Evolutionary conservation across 2,329 filamentous ascomycete species (phyloP), one percentile per base, ranked within the genome.

Genomic region (Aureobasidium sp.): DNA sequence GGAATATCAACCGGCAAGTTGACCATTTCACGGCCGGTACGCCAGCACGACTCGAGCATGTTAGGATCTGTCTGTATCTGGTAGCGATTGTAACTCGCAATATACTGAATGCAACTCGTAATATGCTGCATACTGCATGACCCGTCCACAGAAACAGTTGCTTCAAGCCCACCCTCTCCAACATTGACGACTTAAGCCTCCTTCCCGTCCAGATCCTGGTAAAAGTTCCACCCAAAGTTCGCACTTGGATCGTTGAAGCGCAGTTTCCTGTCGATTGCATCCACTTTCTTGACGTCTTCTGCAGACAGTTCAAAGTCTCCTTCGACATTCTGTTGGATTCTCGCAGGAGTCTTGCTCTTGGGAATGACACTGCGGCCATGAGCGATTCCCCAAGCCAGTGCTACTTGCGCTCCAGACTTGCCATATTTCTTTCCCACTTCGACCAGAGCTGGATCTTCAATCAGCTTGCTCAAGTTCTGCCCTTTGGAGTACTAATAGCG

Each of bases 191-290:
- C 39, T 34, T 11, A 61, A 17, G 37, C 37, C 64, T 76, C 70
- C 71, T 83, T 83, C 3, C 84, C 84, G 58, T 87, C 84, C 61
- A 87, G 67, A 70, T 84, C 84, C 1, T 70, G 67, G 66, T 83
- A 87, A 66, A 86, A 85, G 8, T 83, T 74, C 71, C 80, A 83
- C 3, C 82, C 79, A 73, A 87, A 87, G 25, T 73, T 75, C 7
- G 69, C 73, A 47, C 77, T 81, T 5, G 83, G 79, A 69, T 87
- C 84, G 62, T 86, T 87, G 69, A 87, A 86, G 45, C 85, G 75
- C 66, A 85, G 49, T 72, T 86, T 86, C 74, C 81, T 84, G 69
- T 87, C 83, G 22, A 87, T 75, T 0, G 64, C 68, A 42, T 78
- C 74, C 57, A 85, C 81, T 73, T 79, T 82, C 68, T 81, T 72